Evolutionary conservation across 73 alveolate species (phyloP), one percentile per base, ranked within the genome.

Genomic region (Blepharisma stoltei): DNA sequence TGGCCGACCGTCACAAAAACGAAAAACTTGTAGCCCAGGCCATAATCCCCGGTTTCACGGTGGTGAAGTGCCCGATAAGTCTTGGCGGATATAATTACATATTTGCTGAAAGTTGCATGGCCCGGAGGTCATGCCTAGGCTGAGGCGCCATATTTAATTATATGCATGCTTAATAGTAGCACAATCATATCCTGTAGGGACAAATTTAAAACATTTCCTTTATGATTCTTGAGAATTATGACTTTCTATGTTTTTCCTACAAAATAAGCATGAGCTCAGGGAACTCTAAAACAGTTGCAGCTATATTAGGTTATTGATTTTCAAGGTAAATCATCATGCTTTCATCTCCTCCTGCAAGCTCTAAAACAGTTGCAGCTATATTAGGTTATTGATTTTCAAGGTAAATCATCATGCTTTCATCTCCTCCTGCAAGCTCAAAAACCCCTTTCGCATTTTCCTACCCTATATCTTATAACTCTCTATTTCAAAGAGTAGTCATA

Each of bases 341-440:
- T 52, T 4, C 66, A 52, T 52, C 66, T 14, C 66, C 66, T 52
- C 66, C 66, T 52, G 27, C 66, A 52, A 52, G 27, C n/a, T 52
- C 66, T 2, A 52, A 20, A 11, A 52, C n/a, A n/a, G 27, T 20
- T 2, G 5, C n/a, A 52, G n/a, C 27, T 20, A 14, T 52, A 20
- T 52, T 20, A 14, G 66, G 66, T 0, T 52, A 52, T 52, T 20
- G n/a, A 52, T 11, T 14, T 52, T 0, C n/a, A 14, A 52, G 66
- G 27, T 11, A 52, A 1, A 52, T 52, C 23, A 20, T 14, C 23
- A 52, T 1, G n/a, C 27, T 14, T 52, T 4, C 66, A 52, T 52
- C 66, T 14, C 66, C 66, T 52, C 66, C 66, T 52, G 27, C 66
- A 52, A 52, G 27, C n/a, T 52, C 66, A 0, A 52, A 20, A 11